phyloP scores from a whole-genome alignment of 2,329 filamentous ascomycete genomes.

The Sporothrix globosa region DNA sequence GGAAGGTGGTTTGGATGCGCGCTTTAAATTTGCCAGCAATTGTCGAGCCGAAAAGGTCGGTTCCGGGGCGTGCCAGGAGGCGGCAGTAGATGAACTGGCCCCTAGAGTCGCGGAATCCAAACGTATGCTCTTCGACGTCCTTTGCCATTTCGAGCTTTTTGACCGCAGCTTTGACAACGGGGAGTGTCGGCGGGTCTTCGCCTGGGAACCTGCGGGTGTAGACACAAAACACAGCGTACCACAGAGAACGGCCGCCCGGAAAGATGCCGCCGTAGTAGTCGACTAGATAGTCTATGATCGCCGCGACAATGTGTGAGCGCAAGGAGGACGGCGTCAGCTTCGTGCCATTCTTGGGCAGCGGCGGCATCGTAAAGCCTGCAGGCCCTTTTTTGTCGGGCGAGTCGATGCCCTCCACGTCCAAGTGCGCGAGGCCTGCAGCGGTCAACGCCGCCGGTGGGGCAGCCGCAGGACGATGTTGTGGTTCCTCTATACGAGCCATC shows the following conservation, averaged over 20 bases:
- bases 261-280: constrained; percentile 52
- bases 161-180: constrained; percentile 47
- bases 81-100: constrained; percentile 52
- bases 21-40: constrained; percentile 49
- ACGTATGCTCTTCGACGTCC: constrained; percentile 47
- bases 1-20: constrained; percentile 53
- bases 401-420: not conserved
- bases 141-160: constrained; percentile 47
- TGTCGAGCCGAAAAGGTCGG: constrained; percentile 50
- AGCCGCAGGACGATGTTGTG: not conserved
- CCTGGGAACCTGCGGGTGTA: constrained; percentile 50
- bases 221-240: constrained; percentile 51
- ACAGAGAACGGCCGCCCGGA: constrained; percentile 55
- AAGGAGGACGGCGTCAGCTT: constrained; percentile 33
- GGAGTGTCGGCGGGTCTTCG: constrained; percentile 48
- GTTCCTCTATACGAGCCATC: not conserved
- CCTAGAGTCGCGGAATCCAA: constrained; percentile 49
- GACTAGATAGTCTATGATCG: constrained; percentile 50
- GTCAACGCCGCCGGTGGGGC: no score
- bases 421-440: not conserved
- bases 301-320: constrained; percentile 43
- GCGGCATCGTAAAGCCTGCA: constrained; percentile 34
- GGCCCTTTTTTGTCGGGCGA: not conserved
- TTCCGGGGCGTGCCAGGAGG: constrained; percentile 49
- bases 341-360: constrained; percentile 35